Conservation (phyloP, 805 yeast genomes). For the Metschnikowia gelsemii region DNA sequence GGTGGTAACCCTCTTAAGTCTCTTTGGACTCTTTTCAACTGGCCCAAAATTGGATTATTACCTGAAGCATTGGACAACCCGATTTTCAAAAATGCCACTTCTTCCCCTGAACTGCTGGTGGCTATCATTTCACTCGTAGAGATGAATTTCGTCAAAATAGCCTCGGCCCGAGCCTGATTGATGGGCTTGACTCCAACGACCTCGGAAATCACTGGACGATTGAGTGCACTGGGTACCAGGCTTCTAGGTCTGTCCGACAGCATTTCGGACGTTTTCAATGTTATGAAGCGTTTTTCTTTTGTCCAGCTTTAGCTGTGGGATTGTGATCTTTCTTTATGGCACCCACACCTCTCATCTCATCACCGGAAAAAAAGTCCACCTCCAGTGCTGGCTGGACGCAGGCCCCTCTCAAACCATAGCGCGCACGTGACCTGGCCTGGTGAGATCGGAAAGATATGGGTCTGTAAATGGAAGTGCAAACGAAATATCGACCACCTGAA, state of each 20-base stretch:
- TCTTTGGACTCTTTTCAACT: conserved; percentile 71
- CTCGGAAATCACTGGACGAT: conserved; percentile 46
- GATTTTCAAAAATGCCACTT: conserved; percentile 20
- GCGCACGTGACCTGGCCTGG: too few relatives aligned
- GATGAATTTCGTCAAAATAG: conserved; percentile 44
- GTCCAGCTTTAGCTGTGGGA: not conserved
- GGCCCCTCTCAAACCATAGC: too few relatives aligned
- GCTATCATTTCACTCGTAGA: conserved; percentile 37
- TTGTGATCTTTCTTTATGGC: not conserved
- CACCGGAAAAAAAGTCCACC: not conserved
- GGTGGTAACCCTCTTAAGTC: conserved; percentile 83
- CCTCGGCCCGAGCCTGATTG: conserved; percentile 45
- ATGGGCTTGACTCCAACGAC: conserved; percentile 31
- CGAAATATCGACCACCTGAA: too few relatives aligned
- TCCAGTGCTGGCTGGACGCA: too few relatives aligned
- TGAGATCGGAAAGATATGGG: too few relatives aligned
- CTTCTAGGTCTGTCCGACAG: conserved; percentile 40
- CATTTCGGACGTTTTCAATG: conserved; percentile 9
- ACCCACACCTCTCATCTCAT: not conserved
- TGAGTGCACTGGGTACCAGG: conserved; percentile 43
- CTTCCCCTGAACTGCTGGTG: conserved; percentile 28
- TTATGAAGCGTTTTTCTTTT: not conserved
- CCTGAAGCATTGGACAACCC: conserved; percentile 36
- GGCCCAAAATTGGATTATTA: conserved; percentile 49
- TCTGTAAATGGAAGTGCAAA: too few relatives aligned